Base-by-base conservation (phyloP, 345 rosid species). In the Mercurialis annua region DNA sequence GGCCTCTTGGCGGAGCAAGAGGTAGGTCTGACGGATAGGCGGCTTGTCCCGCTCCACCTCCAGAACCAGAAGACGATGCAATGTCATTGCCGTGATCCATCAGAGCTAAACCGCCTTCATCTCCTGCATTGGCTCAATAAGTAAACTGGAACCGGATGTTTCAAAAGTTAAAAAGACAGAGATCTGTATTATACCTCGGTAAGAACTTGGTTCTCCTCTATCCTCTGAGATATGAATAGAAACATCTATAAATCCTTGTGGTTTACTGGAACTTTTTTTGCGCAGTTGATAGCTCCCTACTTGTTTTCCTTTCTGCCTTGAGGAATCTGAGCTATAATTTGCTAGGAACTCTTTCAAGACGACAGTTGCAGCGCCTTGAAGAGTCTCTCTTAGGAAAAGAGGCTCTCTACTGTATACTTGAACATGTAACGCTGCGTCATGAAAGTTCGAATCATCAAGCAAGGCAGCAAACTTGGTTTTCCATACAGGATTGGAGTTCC, bases 381-480 rank as follows among this genome's bases (percentile, higher is more conserved):
- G 87, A 76, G 67, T 86, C 76, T 90, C 92, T 64, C 89, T 77
- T 3, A 93, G 87, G 85, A 93, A 93, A 59, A 93, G 51, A 27
- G 97, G 96, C 59, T 90, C 97, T 68, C 98, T 84, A 58, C 96
- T 81, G 73, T 87, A 84, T 4, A 90, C 90, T 80, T 93, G 85
- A 7, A 89, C 81, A n/a, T 86, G 84, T 44, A 93, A 71, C 30
- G 75, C 72, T 73, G 59, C 71, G 43, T 84, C 86, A 31, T 83
- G 80, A 31, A 81, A 52, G 34, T 66, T 52, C 1, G 88, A 81
- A 44, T 83, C 87, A 29, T 86, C 92, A 36, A 89, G 70, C 59
- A 73, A 59, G 21, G 84, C 57, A 1, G 90, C 75, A 73, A 93
- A 93, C 80, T 86, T 89, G 74, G 97, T 90, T 67, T 73, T 87